These are phyloP conservation scores for Bipolaris oryzae DNA, from an alignment of 2,329 filamentous ascomycete genomes.

Conservation along the genomic window DNA sequence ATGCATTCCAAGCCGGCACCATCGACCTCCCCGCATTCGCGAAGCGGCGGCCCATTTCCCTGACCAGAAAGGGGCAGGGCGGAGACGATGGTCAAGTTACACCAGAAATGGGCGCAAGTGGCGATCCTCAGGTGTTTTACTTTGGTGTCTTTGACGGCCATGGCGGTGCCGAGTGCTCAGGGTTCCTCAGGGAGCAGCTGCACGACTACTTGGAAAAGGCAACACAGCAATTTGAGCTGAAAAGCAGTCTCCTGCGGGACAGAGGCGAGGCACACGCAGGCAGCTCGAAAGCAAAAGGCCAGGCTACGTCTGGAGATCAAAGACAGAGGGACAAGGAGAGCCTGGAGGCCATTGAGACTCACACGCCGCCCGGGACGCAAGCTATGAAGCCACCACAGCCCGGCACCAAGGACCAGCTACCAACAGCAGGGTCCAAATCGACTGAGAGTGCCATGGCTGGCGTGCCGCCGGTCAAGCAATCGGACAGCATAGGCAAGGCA, in stretches of 20 bases:
- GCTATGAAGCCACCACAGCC: conserved; percentile 43
- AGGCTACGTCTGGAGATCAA: conserved; percentile 23
- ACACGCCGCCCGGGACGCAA: conserved; percentile 52
- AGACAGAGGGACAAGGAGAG: conserved; percentile 47
- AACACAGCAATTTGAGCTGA: conserved; percentile 74
- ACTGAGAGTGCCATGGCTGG: conserved; percentile 31
- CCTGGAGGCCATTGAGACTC: conserved; percentile 56
- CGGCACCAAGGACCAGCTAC: conserved; percentile 28
- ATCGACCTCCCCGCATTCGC: conserved; percentile 94
- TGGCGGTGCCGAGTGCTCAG: conserved; percentile 85
- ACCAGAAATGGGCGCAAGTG: conserved; percentile 75
- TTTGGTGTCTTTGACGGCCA: conserved; percentile 97
- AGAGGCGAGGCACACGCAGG: conserved; percentile 31
- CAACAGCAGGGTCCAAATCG: conserved; percentile 33
- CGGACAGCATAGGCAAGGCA: conserved; percentile 63
- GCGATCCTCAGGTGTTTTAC: conserved; percentile 96
- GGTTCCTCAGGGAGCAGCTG: conserved; percentile 81
- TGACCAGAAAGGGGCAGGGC: conserved; percentile 52
- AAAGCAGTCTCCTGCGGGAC: conserved; percentile 68
- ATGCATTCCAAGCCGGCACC: conserved; percentile 91
- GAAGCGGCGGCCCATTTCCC: conserved; percentile 73
- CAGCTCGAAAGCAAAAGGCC: conserved; percentile 32
- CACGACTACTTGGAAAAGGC: conserved; percentile 89
- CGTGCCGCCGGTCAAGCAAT: conserved; percentile 43
- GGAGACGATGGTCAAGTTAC: conserved; percentile 62